These are phyloP conservation scores for Nidula microcarpa DNA, from an alignment of 768 basidiomycete genomes.

Conservation along the genomic window DNA sequence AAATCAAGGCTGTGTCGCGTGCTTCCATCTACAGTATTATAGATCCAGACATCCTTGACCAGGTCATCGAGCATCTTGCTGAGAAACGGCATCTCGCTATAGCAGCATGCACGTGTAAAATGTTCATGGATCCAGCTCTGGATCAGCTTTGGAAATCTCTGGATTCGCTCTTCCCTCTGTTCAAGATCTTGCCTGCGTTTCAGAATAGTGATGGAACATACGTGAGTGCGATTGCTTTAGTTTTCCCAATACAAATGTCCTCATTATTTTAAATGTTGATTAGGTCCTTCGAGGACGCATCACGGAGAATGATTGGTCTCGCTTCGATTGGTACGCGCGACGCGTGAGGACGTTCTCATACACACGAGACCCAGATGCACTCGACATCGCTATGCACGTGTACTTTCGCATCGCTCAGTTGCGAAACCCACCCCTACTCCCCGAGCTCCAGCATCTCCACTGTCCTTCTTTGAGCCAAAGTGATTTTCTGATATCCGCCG, in stretches of 20 bases:
- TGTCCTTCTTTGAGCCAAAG: slow-evolving; percentile 22
- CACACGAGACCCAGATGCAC: slow-evolving; percentile 19
- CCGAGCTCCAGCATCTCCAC: slow-evolving; percentile 20
- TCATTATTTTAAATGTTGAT: neutral
- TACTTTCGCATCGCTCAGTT: slow-evolving; percentile 28
- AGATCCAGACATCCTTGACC: slow-evolving; percentile 24
- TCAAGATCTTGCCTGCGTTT: slow-evolving; percentile 26
- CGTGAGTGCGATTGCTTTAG: slow-evolving; percentile 14
- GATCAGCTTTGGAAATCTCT: slow-evolving; percentile 26
- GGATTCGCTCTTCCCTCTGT: slow-evolving; percentile 26
- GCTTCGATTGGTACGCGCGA: slow-evolving; percentile 26
- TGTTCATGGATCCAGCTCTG: slow-evolving; percentile 27
- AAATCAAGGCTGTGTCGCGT: neutral
- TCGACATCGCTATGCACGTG: slow-evolving; percentile 30
- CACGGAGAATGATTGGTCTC: slow-evolving; percentile 19
- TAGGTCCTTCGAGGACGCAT: slow-evolving; percentile 25
- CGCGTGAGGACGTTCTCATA: slow-evolving; percentile 24
- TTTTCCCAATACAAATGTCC: neutral
- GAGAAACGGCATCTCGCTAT: slow-evolving; percentile 10
- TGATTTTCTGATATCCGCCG: slow-evolving; percentile 26
- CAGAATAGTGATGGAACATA: slow-evolving; percentile 21
- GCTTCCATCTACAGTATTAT: slow-evolving; percentile 4
- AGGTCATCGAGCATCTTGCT: slow-evolving; percentile 22
- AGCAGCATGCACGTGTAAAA: slow-evolving; percentile 22
- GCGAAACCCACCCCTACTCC: slow-evolving; percentile 19